phyloP scores from a whole-genome alignment of 2,329 filamentous ascomycete species.

The Didymosphaeria variabile region DNA sequence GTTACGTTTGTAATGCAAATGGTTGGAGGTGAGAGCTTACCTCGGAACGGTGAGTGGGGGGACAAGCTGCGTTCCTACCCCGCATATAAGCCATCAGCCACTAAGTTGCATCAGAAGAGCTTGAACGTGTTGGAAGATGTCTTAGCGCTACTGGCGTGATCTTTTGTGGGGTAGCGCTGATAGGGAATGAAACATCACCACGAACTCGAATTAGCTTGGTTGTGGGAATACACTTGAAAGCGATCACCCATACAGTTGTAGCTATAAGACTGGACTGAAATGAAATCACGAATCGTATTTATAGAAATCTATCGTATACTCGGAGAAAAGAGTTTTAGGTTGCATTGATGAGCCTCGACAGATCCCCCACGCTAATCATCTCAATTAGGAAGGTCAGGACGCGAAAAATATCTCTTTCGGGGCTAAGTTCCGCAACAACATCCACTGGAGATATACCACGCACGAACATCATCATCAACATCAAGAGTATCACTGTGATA shows the following conservation, averaged over 20 bases:
- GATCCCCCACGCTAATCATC: not conserved
- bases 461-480: too few species aligned
- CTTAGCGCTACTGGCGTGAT: constrained; percentile 3
- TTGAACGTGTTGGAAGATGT: not conserved
- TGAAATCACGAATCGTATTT: too few species aligned
- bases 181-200: not conserved
- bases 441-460: not conserved
- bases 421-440: not conserved
- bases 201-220: too few species aligned
- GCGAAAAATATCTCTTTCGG: not conserved
- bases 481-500: too few species aligned
- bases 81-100: constrained; percentile 2
- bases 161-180: not conserved
- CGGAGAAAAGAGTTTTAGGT: too few species aligned
- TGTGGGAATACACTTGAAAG: too few species aligned
- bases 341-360: not conserved
- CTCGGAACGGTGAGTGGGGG: not conserved
- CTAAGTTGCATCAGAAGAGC: not conserved
- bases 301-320: too few species aligned
- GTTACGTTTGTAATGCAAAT: not conserved
- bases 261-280: too few species aligned
- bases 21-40: not conserved
- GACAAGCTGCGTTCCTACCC: not conserved
- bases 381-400: not conserved
- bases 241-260: too few species aligned